Evolutionary conservation across 768 basidiomycete genomes (phyloP), one percentile per base, ranked within the genome.

Genomic region (Paxillus involutus): DNA sequence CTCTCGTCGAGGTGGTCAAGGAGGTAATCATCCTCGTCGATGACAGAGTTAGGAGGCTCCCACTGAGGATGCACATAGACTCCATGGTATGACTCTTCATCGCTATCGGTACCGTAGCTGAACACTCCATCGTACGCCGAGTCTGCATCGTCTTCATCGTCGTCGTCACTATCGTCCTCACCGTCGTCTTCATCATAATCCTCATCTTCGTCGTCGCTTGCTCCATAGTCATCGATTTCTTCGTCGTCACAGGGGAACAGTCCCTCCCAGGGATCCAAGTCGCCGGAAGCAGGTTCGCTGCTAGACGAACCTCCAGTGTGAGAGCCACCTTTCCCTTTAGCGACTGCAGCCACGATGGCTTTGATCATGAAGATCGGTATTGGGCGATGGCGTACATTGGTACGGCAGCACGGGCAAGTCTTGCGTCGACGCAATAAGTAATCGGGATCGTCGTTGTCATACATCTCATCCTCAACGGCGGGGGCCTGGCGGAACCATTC

Each of bases 401-500:
- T 69, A 47, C 89, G 82, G 64, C 89, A 91, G 52, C 81, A 83
- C 1, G 89, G 89, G 61, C 89, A 91, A 1, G 84, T 81, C 66
- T 91, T 91, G 21, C 77, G 73, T 24, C 88, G 81, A 55, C 74
- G 74, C 29, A 88, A 64, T 26, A 86, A 68, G 58, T 81, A 80
- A 42, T 72, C 67, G 9, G 73, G 68, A 41, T 72, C 69, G 33
- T 66, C 65, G 41, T 76, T 74, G 43, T 77, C 70, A 49, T 69
- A 54, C 75, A 79, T 80, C 16, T 78, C 77, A 36, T 76, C 73
- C 26, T 76, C 77, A 16, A 63, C 55, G 0, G 74, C 70, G 3
- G 88, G 87, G 3, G 87, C 86, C 48, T 81, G 79, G 54, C 82
- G 80, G 71, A 91, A 91, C 89, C 89, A 91, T 59, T 85, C 82